Base-by-base conservation (phyloP, 345 rosid genomes). In the Reutealis trisperma region DNA sequence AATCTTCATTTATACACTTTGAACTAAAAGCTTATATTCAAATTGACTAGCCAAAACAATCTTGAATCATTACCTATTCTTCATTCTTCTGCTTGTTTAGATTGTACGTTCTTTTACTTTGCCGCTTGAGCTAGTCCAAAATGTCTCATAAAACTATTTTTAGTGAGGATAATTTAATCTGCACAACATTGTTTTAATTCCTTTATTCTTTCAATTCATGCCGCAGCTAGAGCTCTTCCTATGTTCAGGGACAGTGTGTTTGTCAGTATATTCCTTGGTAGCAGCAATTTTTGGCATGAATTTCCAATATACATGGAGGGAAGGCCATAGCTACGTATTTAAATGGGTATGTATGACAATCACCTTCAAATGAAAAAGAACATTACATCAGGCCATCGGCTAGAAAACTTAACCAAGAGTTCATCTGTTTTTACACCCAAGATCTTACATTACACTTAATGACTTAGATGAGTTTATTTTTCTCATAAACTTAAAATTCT, bases 211-310 rank as follows among this genome's bases (percentile, higher is more conserved):
- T 44, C 22, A 34, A 70, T 30, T 59, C 12, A 51, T 27, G 32
- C 22, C 12, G 69, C 88, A 85, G 86, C 79, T 83, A 41, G 90
- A 81, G 84, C 87, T 90, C 61, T 82, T 88, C 83, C 83, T 86
- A 34, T 77, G 87, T 75, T 85, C 89, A 11, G 93, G 88, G 73
- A 81, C 89, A 24, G 80, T 88, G 54, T 85, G 88, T 70, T 58
- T 86, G 70, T 84, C 89, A 13, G 73, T 83, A 65, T 88, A 84
- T 81, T 86, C 89, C 44, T 67, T 81, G 82, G 90, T 83, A 59
- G 91, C 85, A 49, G 90, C 87, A 49, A 85, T 88, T 59, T 86
- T 85, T 74, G 88, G 88, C 55, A 89, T 89, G 90, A 89, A 87
- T 78, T 77, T 87, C 58, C 86, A 82, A 0, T 84, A 79, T 52